These are phyloP conservation scores for Testicularia cyperi DNA, from an alignment of 1,284 basidiomycete genomes.

Conservation along the genomic window DNA sequence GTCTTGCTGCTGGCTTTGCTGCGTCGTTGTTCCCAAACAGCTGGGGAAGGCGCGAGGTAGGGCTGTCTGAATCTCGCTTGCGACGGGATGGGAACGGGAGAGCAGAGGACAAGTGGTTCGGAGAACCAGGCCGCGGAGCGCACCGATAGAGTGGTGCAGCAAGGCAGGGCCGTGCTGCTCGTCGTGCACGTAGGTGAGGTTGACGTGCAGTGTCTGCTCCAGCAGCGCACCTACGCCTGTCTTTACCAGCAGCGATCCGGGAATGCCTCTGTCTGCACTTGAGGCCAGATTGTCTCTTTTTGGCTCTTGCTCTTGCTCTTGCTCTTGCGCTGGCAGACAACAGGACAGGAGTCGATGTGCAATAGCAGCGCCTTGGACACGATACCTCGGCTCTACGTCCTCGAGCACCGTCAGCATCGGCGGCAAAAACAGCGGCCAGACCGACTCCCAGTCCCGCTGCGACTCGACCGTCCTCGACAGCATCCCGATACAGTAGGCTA, in stretches of 20 bases:
- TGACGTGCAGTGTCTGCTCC: conserved; percentile 21
- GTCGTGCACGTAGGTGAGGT: conserved; percentile 31
- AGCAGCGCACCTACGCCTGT: conserved; percentile 28
- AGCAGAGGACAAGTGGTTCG: conserved; percentile 17
- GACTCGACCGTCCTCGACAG: conserved; percentile 2
- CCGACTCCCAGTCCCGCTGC: conserved; percentile 8
- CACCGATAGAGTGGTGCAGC: conserved; percentile 5
- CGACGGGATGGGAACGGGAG: background rate
- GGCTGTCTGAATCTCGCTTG: too few relatives aligned
- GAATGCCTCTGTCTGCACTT: background rate
- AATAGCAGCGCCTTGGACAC: conserved; percentile 4
- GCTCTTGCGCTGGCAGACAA: too few relatives aligned
- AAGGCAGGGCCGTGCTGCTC: conserved; percentile 6
- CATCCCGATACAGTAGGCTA: conserved; percentile 9
- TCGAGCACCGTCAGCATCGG: conserved; percentile 29
- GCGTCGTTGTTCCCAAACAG: too few relatives aligned
- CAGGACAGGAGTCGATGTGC: background rate
- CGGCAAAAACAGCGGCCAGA: conserved; percentile 25
- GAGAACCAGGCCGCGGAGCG: conserved; percentile 19
- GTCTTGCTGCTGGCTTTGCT: too few relatives aligned
- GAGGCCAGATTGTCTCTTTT: too few relatives aligned
- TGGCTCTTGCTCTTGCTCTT: too few relatives aligned
- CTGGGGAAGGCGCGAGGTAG: too few relatives aligned
- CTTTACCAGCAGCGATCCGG: conserved; percentile 8
- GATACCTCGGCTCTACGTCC: conserved; percentile 18